Evolutionary conservation across 768 basidiomycete species (phyloP).

Genomic region (Xerocomellus dryophilus): DNA sequence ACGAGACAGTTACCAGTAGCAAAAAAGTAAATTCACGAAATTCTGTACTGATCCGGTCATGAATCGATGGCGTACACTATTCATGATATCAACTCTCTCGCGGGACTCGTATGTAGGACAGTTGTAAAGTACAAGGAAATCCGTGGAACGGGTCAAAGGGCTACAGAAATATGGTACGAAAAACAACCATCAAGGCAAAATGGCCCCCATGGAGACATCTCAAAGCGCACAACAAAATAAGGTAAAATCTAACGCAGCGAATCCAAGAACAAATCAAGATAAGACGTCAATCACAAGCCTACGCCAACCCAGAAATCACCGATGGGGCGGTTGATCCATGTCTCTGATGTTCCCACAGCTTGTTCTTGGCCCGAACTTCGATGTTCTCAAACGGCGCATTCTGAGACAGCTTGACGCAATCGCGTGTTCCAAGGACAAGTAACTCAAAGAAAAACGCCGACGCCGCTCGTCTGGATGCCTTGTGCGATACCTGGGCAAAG

Average conservation of each 20-base stretch:
- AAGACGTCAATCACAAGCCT: conserved; percentile 2
- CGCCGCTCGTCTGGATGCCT: conserved; percentile 88
- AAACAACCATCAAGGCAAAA: neutral
- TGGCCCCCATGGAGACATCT: neutral
- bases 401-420: conserved; percentile 83
- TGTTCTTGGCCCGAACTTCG: conserved; percentile 73
- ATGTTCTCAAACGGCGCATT: conserved; percentile 79
- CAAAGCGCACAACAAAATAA: neutral
- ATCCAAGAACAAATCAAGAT: conserved; percentile 18
- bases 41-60: neutral
- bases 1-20: too few species aligned
- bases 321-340: conserved; percentile 44
- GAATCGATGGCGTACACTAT: neutral
- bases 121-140: conserved; percentile 1
- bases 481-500: conserved; percentile 76
- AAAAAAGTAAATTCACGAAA: neutral
- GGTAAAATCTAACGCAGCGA: neutral
- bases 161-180: conserved; percentile 3
- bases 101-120: neutral
- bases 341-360: conserved; percentile 75
- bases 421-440: conserved; percentile 89
- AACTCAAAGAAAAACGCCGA: conserved; percentile 98
- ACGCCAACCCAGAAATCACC: conserved; percentile 42
- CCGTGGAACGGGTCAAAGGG: neutral
- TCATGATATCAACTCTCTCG: neutral